phyloP scores from a whole-genome alignment of 78 protist species.

The slime mould (Dictyostelium discoideum) region dicty_2.7 NC_007091.3:2422501-2423000 shows the following conservation, averaged over 20 bases:
- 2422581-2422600: constrained; percentile 53
- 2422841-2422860: neutral
- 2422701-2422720: neutral
- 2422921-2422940: too few relatives aligned
- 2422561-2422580: constrained; percentile 72
- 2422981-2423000: constrained; percentile 16
- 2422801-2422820: too few relatives aligned
- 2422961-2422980: neutral
- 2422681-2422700: constrained; percentile 7
- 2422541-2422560: constrained; percentile 62
- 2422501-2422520: constrained; percentile 81
- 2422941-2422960: too few relatives aligned
- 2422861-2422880: too few relatives aligned
- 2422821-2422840: too few relatives aligned
- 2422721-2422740: neutral
- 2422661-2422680: constrained; percentile 20
- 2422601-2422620: constrained; percentile 73
- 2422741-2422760: neutral
- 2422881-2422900: neutral
- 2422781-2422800: too few relatives aligned
- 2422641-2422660: constrained; percentile 51
- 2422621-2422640: constrained; percentile 69
- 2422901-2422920: too few relatives aligned
- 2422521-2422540: constrained; percentile 55
- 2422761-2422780: neutral